phyloP scores from a whole-genome alignment of 2,329 filamentous ascomycete species.

The Blastomyces silverae region DNA sequence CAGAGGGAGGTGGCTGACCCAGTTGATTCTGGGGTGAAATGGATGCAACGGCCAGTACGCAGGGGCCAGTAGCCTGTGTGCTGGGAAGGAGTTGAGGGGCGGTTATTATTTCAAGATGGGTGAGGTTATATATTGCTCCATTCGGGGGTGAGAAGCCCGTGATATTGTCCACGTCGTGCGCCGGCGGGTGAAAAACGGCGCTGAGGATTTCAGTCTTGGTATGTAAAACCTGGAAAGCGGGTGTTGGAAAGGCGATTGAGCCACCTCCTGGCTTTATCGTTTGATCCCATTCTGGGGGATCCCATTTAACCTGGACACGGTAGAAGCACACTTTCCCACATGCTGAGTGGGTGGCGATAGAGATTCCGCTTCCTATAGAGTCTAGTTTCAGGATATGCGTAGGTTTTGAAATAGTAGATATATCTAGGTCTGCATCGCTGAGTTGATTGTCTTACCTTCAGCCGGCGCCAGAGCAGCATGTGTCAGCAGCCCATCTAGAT shows the following conservation, averaged over 20 bases:
- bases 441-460: conserved; percentile 45
- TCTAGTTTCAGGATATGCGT: neutral
- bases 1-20: conserved; percentile 47
- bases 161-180: conserved; percentile 24
- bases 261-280: conserved; percentile 33
- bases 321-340: conserved; percentile 68
- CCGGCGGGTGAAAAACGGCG: conserved; percentile 28
- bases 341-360: conserved; percentile 42
- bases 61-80: conserved; percentile 51
- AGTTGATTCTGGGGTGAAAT: conserved; percentile 48
- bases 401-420: conserved; percentile 14
- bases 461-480: conserved; percentile 71
- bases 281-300: conserved; percentile 46
- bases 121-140: conserved; percentile 53
- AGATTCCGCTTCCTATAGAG: conserved; percentile 27
- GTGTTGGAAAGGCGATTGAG: conserved; percentile 29
- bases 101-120: conserved; percentile 67
- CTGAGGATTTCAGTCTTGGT: conserved; percentile 35
- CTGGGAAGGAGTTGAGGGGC: conserved; percentile 53
- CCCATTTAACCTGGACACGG: conserved; percentile 69
- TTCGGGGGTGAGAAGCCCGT: conserved; percentile 25
- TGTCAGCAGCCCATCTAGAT: conserved; percentile 68
- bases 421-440: neutral
- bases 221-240: conserved; percentile 35
- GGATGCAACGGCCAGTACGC: conserved; percentile 68